A percentile compares a stretch with the other conserved stretches of the same genome.
Conservation (phyloP, 2,329 filamentous ascomycete genomes). For the Verticillium nonalfalfae region DNA sequence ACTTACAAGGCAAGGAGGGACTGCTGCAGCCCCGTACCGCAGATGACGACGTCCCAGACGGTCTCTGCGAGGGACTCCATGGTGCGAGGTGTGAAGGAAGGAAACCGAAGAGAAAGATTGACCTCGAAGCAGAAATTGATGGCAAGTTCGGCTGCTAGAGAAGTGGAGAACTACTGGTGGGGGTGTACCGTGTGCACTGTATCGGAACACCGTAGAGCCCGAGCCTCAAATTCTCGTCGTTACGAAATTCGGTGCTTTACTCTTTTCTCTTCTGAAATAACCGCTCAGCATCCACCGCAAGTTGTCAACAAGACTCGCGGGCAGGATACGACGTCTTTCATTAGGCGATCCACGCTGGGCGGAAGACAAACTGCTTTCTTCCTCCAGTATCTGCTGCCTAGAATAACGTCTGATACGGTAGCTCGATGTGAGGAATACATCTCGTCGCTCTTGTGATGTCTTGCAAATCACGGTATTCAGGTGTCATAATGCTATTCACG, state of each 20-base stretch:
- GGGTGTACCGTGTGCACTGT: conserved; percentile 11
- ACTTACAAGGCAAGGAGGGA: conserved; percentile 73
- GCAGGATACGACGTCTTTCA: conserved; percentile 40
- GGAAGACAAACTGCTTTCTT: conserved; percentile 46
- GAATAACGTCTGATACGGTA: conserved; percentile 71
- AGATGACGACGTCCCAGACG: conserved; percentile 73
- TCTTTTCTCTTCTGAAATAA: conserved; percentile 26
- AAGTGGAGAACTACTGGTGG: conserved; percentile 12
- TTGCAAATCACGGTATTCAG: too few species aligned
- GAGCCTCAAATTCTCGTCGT: conserved; percentile 6
- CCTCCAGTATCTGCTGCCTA: conserved; percentile 85
- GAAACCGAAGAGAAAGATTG: not conserved
- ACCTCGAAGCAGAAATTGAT: not conserved
- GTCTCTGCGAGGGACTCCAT: conserved; percentile 74
- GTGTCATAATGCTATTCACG: not conserved
- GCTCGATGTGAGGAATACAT: conserved; percentile 67
- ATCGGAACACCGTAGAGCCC: not conserved
- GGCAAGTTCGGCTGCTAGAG: conserved; percentile 5
- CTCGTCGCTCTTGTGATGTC: not conserved
- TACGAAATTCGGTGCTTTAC: conserved; percentile 13
- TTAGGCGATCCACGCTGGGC: conserved; percentile 50
- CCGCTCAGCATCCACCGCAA: conserved; percentile 27
- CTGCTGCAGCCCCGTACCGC: conserved; percentile 71
- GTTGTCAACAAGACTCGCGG: conserved; percentile 13
- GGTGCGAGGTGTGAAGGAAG: conserved; percentile 2